Evolutionary conservation across 2,329 filamentous ascomycete genomes (phyloP).

Genomic region (Verticillium nonalfalfae): DNA sequence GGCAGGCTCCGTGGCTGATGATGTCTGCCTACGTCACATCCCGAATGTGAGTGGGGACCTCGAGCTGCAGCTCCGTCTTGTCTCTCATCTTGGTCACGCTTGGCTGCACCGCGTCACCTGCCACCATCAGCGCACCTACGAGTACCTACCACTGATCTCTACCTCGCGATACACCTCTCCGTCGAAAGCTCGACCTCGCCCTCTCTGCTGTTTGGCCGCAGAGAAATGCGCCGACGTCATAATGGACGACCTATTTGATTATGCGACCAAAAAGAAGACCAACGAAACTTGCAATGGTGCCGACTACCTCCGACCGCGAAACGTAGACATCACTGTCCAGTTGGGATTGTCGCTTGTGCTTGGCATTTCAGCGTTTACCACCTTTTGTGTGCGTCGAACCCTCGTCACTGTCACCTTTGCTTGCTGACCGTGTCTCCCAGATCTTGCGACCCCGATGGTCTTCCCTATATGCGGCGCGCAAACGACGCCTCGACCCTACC

Average conservation of each 20-base stretch:
- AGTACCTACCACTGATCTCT: neutral
- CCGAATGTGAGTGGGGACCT: neutral
- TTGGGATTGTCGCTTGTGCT: constrained; percentile 65
- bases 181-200: neutral
- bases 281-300: constrained; percentile 12
- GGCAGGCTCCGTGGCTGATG: neutral
- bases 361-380: constrained; percentile 63
- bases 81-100: neutral
- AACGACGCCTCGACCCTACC: constrained; percentile 58
- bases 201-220: neutral
- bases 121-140: neutral
- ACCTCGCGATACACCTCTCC: neutral
- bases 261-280: constrained; percentile 9
- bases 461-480: constrained; percentile 81
- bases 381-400: constrained; percentile 60
- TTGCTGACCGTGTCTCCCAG: constrained; percentile 32
- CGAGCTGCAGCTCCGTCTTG: neutral
- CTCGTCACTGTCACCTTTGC: neutral
- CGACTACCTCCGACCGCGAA: constrained; percentile 16
- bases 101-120: neutral
- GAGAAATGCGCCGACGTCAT: neutral
- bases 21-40: neutral
- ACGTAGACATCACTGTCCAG: constrained; percentile 48
- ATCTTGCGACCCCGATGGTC: constrained; percentile 88
- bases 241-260: constrained; percentile 6